Conservation (phyloP, 805 yeast genomes). For the Metschnikowia sp. region DNA sequence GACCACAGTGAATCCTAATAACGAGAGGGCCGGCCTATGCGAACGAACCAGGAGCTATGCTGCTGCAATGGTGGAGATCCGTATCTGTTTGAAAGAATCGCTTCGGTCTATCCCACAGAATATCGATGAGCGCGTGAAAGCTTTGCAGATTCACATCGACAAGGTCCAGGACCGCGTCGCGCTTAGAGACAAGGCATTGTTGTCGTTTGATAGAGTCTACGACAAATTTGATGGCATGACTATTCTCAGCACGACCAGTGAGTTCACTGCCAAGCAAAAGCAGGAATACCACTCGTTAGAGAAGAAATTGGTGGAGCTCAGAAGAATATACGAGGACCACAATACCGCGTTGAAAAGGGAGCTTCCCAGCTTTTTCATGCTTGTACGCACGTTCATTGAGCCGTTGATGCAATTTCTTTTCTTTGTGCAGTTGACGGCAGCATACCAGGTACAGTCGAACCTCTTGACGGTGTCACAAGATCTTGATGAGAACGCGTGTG, state of each 20-base stretch:
- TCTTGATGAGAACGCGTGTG: conserved; percentile 8
- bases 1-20: not conserved
- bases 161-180: conserved; percentile 26
- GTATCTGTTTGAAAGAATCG: conserved; percentile 10
- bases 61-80: conserved; percentile 16
- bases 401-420: conserved; percentile 33
- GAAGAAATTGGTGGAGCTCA: conserved; percentile 24
- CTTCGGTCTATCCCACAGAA: conserved; percentile 6
- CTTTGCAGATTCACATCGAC: conserved; percentile 17
- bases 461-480: conserved; percentile 18
- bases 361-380: conserved; percentile 41
- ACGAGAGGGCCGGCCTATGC: conserved; percentile 16
- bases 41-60: conserved; percentile 18
- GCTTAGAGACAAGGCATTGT: conserved; percentile 30
- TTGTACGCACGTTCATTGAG: conserved; percentile 27
- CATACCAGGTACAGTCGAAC: conserved; percentile 27
- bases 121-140: conserved; percentile 15
- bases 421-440: conserved; percentile 34
- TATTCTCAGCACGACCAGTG: conserved; percentile 36
- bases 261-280: conserved; percentile 27
- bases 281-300: conserved; percentile 23
- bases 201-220: conserved; percentile 36
- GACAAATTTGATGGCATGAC: conserved; percentile 26
- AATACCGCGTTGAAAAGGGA: conserved; percentile 44
- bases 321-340: conserved; percentile 28